Percentiles rank a stretch among this genome's conserved stretches.
These are phyloP conservation scores for Dictyostelium citrinum DNA, from an alignment of 78 protist species.

Conservation along the genomic window DNA sequence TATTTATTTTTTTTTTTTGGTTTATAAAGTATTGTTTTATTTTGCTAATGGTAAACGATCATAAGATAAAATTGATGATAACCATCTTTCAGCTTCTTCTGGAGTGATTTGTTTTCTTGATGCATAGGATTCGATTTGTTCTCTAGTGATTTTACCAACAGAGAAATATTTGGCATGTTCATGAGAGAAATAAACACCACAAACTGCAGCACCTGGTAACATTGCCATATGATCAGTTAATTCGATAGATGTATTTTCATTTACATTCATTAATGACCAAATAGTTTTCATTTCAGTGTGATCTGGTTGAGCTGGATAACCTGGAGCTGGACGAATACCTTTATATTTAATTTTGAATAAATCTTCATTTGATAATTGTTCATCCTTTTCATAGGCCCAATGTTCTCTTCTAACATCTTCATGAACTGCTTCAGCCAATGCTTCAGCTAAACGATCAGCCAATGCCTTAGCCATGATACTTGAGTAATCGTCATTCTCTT, in stretches of 20 bases:
- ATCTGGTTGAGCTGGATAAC: constrained; percentile 99
- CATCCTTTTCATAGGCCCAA: constrained; percentile 96
- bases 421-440: constrained; percentile 96
- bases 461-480: constrained; percentile 96
- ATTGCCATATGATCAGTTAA: constrained; percentile 97
- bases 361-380: constrained; percentile 84
- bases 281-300: constrained; percentile 97
- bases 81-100: constrained; percentile 90
- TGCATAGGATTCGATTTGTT: constrained; percentile 97
- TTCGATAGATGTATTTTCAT: constrained; percentile 39
- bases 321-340: constrained; percentile 99
- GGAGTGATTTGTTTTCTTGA: constrained; percentile 83
- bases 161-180: constrained; percentile 95
- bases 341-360: constrained; percentile 84
- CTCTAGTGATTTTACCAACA: constrained; percentile 96
- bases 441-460: constrained; percentile 97
- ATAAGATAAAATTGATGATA: constrained; percentile 89
- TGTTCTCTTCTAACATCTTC: constrained; percentile 87
- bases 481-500: constrained; percentile 93
- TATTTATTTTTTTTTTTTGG: not conserved
- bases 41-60: constrained; percentile 75
- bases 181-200: constrained; percentile 94
- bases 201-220: constrained; percentile 98
- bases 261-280: constrained; percentile 87
- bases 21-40: not conserved